phyloP scores from a whole-genome alignment of 805 yeast species.

The Lachancea kluyveri region DNA sequence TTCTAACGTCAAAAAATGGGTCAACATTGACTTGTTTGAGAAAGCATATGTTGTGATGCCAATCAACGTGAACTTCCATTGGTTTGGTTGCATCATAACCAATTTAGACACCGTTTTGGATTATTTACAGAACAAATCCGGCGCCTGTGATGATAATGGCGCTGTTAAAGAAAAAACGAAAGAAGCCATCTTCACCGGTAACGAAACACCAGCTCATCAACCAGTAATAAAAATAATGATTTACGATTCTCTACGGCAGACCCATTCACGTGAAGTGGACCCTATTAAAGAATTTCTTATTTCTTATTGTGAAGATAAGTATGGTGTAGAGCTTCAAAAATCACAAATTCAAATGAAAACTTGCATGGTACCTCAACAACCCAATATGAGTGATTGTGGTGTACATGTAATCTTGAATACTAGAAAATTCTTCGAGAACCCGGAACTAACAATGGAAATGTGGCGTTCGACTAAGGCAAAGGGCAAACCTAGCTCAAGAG shows the following conservation, averaged over 20 bases:
- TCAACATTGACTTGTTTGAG: conserved; percentile 57
- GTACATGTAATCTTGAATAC: conserved; percentile 79
- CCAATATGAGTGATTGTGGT: conserved; percentile 91
- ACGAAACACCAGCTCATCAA: too few relatives aligned
- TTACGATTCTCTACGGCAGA: conserved; percentile 69
- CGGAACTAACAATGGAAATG: conserved; percentile 39
- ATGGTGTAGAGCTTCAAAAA: conserved; percentile 40
- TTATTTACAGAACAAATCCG: conserved; percentile 10
- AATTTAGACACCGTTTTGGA: conserved; percentile 35
- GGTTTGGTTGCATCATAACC: conserved; percentile 78
- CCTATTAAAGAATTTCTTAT: conserved; percentile 56
- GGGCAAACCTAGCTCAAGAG: conserved; percentile 13
- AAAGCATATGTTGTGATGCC: conserved; percentile 69
- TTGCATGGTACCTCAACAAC: conserved; percentile 72
- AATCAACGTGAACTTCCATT: conserved; percentile 73
- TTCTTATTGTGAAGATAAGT: conserved; percentile 64
- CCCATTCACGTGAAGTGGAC: conserved; percentile 43
- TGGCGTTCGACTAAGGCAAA: conserved; percentile 36
- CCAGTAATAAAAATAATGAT: conserved; percentile 36
- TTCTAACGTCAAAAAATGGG: conserved; percentile 70
- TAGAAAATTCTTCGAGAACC: conserved; percentile 47
- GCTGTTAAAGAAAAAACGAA: conserved; percentile 11
- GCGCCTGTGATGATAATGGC: conserved; percentile 1
- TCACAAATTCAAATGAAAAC: conserved; percentile 41
- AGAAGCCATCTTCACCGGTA: conserved; percentile 15